These are phyloP conservation scores for Aspergillus bertholletiae DNA, from an alignment of 495 filamentous ascomycete species.

Conservation along the genomic window DNA sequence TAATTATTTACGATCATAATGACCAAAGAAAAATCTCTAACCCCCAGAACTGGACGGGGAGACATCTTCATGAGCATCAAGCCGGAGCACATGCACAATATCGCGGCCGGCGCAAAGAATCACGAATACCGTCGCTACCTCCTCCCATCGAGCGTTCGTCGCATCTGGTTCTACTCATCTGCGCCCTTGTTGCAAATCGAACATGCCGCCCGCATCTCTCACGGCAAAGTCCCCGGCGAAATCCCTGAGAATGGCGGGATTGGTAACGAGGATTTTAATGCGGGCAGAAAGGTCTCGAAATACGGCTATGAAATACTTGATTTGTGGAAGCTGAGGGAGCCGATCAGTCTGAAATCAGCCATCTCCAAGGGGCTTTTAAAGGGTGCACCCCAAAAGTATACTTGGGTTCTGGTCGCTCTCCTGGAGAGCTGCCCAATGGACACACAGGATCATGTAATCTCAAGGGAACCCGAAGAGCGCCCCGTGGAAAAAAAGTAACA, in stretches of 20 bases:
- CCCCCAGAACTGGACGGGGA: no score
- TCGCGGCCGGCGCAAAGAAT: constrained; percentile 28
- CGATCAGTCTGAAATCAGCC: constrained; percentile 23
- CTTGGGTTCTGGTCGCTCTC: constrained; percentile 14
- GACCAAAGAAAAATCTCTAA: no score
- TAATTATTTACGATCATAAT: no score
- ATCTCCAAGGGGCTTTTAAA: constrained; percentile 19
- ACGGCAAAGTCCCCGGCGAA: constrained; percentile 21
- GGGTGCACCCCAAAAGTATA: constrained; percentile 30
- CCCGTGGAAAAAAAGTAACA: background rate
- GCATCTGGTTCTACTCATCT: constrained; percentile 37
- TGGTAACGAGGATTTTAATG: constrained; percentile 40
- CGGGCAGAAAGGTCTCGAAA: constrained; percentile 28
- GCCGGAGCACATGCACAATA: constrained; percentile 31
- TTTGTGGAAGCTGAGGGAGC: constrained; percentile 24
- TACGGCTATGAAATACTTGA: constrained; percentile 35
- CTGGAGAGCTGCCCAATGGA: constrained; percentile 11
- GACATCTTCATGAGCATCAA: constrained; percentile 29
- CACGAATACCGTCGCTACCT: constrained; percentile 39
- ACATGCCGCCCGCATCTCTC: constrained; percentile 19
- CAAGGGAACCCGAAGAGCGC: constrained; percentile 12
- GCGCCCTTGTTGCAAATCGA: constrained; percentile 18
- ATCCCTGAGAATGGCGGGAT: constrained; percentile 32
- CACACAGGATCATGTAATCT: constrained; percentile 11
- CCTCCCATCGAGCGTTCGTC: constrained; percentile 22